phyloP scores from a whole-genome alignment of 2,329 filamentous ascomycete genomes.

The Fragosphaeria purpurea region DNA sequence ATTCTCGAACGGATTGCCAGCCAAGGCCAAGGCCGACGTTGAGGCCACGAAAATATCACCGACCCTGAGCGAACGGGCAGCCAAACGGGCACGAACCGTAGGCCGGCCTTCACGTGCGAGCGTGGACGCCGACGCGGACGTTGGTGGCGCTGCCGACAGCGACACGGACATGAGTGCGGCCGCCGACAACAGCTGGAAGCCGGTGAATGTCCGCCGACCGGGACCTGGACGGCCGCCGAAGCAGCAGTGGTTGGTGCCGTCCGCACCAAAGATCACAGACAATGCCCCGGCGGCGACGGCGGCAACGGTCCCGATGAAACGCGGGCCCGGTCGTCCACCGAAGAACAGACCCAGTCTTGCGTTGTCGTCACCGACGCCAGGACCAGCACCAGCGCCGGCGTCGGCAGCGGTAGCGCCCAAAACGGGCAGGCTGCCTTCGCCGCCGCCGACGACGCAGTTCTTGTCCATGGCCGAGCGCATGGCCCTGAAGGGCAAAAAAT shows the following conservation, averaged over 20 bases:
- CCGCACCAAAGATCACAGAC: too few species aligned
- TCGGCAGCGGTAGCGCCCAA: not conserved
- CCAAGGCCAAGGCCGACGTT: too few species aligned
- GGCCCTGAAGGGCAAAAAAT: conserved; percentile 41
- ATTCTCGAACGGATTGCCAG: not conserved
- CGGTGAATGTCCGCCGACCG: not conserved
- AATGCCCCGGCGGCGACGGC: not conserved
- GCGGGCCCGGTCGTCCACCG: conserved; percentile 26
- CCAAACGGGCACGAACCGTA: conserved; percentile 8
- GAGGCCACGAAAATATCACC: not conserved
- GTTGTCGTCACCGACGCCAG: conserved; percentile 1
- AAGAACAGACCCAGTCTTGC: conserved; percentile 11
- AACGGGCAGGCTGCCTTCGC: conserved; percentile 5
- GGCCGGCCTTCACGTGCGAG: too few species aligned
- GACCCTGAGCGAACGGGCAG: conserved; percentile 13
- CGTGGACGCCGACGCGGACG: too few species aligned
- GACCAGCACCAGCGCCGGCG: not conserved
- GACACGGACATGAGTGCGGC: too few species aligned
- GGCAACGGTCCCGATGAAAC: conserved; percentile 14
- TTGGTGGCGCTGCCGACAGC: too few species aligned
- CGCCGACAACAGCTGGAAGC: conserved; percentile 5
- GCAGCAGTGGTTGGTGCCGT: not conserved
- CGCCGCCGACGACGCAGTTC: conserved; percentile 22
- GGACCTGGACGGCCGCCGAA: not conserved
- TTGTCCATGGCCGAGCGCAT: conserved; percentile 51